A percentile compares a stretch with the other conserved stretches of the same genome.
Conservation (phyloP, 202 grass and related monocot genomes). For the Cymbopogon flexuosus region DNA sequence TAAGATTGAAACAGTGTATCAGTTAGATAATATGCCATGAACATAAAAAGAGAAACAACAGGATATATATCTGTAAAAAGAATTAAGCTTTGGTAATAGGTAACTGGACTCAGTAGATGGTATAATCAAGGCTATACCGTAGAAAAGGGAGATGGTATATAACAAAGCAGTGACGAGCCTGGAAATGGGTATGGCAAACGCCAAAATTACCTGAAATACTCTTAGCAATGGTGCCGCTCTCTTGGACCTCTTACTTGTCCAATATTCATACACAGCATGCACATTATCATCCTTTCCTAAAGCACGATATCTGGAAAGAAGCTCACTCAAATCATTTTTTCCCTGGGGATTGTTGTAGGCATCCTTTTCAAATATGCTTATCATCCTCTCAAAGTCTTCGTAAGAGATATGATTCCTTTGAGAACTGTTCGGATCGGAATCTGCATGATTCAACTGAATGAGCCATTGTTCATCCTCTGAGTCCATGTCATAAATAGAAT, state of each 20-base stretch:
- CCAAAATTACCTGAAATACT: slow-evolving; percentile 72
- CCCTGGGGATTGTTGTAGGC: slow-evolving; percentile 56
- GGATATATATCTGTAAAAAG: background rate
- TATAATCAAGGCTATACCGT: background rate
- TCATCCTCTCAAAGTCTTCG: slow-evolving; percentile 72
- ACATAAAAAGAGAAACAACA: background rate
- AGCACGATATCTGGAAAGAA: slow-evolving; percentile 45
- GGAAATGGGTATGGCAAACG: background rate
- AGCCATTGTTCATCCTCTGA: slow-evolving; percentile 82
- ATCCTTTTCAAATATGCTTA: slow-evolving; percentile 75
- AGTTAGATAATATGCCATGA: slow-evolving; percentile 14
- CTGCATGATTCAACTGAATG: slow-evolving; percentile 29
- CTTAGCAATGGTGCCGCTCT: slow-evolving; percentile 50
- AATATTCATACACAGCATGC: slow-evolving; percentile 53
- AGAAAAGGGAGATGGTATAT: background rate
- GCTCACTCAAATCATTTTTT: slow-evolving; percentile 36
- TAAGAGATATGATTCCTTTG: slow-evolving; percentile 31
- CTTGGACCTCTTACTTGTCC: slow-evolving; percentile 61
- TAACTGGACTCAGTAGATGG: slow-evolving; percentile 8
- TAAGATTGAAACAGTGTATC: slow-evolving; percentile 18
- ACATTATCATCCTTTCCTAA: slow-evolving; percentile 49
- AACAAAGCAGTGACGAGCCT: background rate
- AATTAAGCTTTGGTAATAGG: background rate
- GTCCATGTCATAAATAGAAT: slow-evolving; percentile 76
- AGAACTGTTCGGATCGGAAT: slow-evolving; percentile 36